These are phyloP conservation scores for Globisporangium spinosum DNA, from an alignment of 352 stramenopile species.

Conservation along the genomic window DNA sequence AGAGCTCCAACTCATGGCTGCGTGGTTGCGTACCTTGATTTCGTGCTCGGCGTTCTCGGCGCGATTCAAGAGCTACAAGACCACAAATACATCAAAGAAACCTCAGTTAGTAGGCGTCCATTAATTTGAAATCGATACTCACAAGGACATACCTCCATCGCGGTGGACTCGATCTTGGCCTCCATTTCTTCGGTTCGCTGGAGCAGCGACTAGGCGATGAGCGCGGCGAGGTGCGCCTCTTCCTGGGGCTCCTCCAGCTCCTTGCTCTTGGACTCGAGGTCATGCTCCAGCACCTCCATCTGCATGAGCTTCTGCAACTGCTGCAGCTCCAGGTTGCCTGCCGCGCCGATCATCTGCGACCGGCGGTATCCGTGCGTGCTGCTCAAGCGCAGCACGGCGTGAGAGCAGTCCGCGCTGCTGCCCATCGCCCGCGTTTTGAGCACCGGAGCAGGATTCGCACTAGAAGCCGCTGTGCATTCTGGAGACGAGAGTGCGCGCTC, in stretches of 20 bases:
- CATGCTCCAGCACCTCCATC: constrained; percentile 43
- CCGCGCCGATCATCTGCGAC: constrained; percentile 34
- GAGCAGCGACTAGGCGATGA: constrained; percentile 47
- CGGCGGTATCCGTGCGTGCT: constrained; percentile 16
- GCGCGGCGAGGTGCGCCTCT: constrained; percentile 40
- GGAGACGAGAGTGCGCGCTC: not conserved
- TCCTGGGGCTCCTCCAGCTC: constrained; percentile 46
- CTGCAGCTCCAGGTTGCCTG: constrained; percentile 31
- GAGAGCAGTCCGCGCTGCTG: not conserved
- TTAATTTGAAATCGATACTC: not conserved
- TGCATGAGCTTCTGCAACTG: constrained; percentile 35
- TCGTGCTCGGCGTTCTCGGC: constrained; percentile 44
- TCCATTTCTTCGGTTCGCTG: constrained; percentile 48
- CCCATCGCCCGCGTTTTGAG: not conserved
- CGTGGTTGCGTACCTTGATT: constrained; percentile 20
- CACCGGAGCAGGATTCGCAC: too few relatives aligned
- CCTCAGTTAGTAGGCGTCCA: not conserved
- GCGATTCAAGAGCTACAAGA: constrained; percentile 27
- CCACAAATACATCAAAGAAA: not conserved
- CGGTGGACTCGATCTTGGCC: constrained; percentile 31
- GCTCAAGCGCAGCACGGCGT: constrained; percentile 3
- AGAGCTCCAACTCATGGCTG: not conserved
- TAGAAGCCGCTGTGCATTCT: not conserved
- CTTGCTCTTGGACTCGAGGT: constrained; percentile 45
- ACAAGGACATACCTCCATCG: constrained; percentile 15